phyloP scores from a whole-genome alignment of 805 yeast genomes.

The Starmerella bombicola region DNA sequence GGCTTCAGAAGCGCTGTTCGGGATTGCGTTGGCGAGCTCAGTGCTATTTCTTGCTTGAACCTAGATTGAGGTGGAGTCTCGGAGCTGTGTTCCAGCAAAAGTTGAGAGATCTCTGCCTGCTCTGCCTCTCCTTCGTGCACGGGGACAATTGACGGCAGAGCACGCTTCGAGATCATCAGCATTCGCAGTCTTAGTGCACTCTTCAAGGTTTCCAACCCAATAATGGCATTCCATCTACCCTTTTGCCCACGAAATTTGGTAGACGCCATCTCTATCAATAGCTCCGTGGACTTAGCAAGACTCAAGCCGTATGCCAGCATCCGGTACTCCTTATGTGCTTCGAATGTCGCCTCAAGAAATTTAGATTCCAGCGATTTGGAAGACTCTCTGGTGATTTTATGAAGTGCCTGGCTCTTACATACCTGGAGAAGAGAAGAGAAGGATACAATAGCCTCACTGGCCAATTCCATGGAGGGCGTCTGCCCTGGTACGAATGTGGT shows the following conservation, averaged over 20 bases:
- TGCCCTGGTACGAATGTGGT: conserved; percentile 32
- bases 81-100: conserved; percentile 1
- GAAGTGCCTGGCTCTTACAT: conserved; percentile 31
- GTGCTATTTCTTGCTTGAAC: not conserved
- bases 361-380: conserved; percentile 13
- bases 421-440: conserved; percentile 28
- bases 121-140: conserved; percentile 30
- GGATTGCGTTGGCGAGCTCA: not conserved
- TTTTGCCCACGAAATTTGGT: conserved; percentile 22
- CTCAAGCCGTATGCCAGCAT: conserved; percentile 25
- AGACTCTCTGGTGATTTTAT: conserved; percentile 21
- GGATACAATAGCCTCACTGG: conserved; percentile 29
- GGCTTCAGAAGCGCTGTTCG: conserved; percentile 4
- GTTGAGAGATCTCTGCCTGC: conserved; percentile 24
- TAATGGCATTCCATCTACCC: conserved; percentile 26
- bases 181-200: conserved; percentile 27
- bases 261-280: conserved; percentile 31
- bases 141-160: conserved; percentile 24
- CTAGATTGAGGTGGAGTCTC: not conserved
- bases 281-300: conserved; percentile 28
- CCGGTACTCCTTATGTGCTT: conserved; percentile 21
- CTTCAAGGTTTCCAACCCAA: conserved; percentile 26
- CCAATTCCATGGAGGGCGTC: conserved; percentile 31
- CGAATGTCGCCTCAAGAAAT: conserved; percentile 15
- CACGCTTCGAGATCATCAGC: conserved; percentile 24